phyloP scores from a whole-genome alignment of 371 early-diverging fungal species.

The Mortierella sp. region DNA sequence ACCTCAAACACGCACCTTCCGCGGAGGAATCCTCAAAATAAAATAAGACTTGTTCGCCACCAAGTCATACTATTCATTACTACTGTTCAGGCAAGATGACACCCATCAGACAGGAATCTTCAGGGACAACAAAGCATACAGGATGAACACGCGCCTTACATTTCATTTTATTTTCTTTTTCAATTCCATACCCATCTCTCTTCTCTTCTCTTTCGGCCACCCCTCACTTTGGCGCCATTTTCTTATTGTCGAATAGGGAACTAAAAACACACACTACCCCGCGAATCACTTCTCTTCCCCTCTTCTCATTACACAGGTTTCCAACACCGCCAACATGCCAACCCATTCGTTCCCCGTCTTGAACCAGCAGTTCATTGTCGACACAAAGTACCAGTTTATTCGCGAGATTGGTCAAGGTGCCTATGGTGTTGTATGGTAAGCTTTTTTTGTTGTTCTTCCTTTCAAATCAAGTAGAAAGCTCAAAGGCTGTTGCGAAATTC shows the following conservation, averaged over 20 bases:
- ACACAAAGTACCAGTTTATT: constrained; percentile 83
- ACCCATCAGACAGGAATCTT: not conserved
- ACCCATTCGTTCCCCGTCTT: constrained; percentile 77
- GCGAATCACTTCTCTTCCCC: not conserved
- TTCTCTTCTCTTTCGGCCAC: not conserved
- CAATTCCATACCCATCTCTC: not conserved
- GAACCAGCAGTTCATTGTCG: constrained; percentile 80
- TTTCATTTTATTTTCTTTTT: not conserved
- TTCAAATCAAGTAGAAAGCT: not conserved
- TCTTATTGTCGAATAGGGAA: not conserved
- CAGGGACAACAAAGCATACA: too few species aligned
- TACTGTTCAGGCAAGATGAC: not conserved
- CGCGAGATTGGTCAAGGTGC: constrained; percentile 95
- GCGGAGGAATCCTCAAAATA: constrained; percentile 1
- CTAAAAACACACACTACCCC: not conserved
- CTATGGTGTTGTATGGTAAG: constrained; percentile 89
- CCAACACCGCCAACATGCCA: constrained; percentile 38
- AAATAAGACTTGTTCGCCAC: not conserved
- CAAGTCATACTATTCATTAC: not conserved
- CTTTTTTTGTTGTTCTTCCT: too few species aligned
- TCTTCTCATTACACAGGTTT: constrained; percentile 1
- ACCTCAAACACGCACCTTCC: not conserved
- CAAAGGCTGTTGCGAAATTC: not conserved
- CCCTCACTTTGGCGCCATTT: constrained; percentile 5
- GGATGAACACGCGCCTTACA: constrained; percentile 9